A percentile compares a stretch with the other conserved stretches of the same genome.
Evolutionary conservation across 2,329 filamentous ascomycete genomes (phyloP).

Genomic region (Pestalotiopsis sp.): DNA sequence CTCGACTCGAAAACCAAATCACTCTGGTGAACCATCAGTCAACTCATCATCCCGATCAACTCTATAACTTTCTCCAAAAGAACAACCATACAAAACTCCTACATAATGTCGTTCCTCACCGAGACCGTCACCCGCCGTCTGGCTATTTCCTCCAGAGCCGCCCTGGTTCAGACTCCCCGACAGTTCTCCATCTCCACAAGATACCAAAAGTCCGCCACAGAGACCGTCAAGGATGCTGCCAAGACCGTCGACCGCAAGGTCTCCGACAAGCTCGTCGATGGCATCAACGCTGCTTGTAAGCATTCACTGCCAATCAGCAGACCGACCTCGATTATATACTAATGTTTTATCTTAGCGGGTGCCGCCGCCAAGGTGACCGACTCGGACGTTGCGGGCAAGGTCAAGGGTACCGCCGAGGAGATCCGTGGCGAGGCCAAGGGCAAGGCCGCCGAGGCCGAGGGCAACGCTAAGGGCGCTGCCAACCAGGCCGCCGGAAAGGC

Average conservation of each 20-base stretch:
- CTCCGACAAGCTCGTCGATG: slow-evolving; percentile 62
- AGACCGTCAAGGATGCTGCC: slow-evolving; percentile 59
- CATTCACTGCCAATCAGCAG: slow-evolving; percentile 13
- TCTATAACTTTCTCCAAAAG: not conserved
- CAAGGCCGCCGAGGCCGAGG: slow-evolving; percentile 33
- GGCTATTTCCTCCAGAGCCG: slow-evolving; percentile 35
- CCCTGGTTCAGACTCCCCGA: slow-evolving; percentile 43
- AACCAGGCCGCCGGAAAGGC: slow-evolving; percentile 17
- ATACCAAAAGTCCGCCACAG: slow-evolving; percentile 50
- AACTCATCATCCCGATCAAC: not conserved
- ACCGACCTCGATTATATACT: not conserved
- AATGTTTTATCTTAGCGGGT: slow-evolving; percentile 14
- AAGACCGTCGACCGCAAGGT: slow-evolving; percentile 63
- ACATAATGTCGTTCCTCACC: slow-evolving; percentile 55
- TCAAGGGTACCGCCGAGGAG: slow-evolving; percentile 35
- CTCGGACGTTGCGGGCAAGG: slow-evolving; percentile 36
- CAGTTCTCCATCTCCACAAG: slow-evolving; percentile 51
- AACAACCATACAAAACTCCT: not conserved
- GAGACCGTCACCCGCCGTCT: slow-evolving; percentile 46
- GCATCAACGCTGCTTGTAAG: slow-evolving; percentile 61
- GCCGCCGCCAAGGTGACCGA: slow-evolving; percentile 51
- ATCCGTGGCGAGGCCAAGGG: slow-evolving; percentile 27
- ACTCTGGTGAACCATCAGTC: not conserved
- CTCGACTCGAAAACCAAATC: not conserved
- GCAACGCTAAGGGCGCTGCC: slow-evolving; percentile 33